Conservation (phyloP, 495 filamentous ascomycete species). For the Cetradonia linearis region DNA sequence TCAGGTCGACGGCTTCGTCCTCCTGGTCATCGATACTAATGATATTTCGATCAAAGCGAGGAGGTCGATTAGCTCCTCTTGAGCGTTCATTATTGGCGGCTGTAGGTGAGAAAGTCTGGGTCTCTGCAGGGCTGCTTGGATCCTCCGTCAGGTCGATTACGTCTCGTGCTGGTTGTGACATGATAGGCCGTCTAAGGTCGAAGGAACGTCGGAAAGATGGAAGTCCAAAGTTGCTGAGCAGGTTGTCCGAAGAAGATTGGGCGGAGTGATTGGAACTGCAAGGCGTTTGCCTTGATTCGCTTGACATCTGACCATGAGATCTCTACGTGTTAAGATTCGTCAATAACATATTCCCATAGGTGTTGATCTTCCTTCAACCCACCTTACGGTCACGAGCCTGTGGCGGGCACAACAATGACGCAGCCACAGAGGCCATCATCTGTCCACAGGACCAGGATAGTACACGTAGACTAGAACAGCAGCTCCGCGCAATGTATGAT, state of each 20-base stretch:
- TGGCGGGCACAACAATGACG: slow-evolving; percentile 21
- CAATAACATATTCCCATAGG: neutral
- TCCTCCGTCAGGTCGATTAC: slow-evolving; percentile 50
- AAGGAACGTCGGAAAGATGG: slow-evolving; percentile 30
- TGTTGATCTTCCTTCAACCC: slow-evolving; percentile 3
- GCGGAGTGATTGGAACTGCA: slow-evolving; percentile 18
- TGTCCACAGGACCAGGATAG: slow-evolving; percentile 2
- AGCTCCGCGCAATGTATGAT: neutral
- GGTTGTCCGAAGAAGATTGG: slow-evolving; percentile 17
- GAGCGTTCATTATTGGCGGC: neutral
- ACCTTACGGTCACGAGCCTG: slow-evolving; percentile 21
- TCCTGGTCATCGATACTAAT: slow-evolving; percentile 25
- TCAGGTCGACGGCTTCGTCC: slow-evolving; percentile 12
- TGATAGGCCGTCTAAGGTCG: slow-evolving; percentile 41
- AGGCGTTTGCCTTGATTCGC: slow-evolving; percentile 22
- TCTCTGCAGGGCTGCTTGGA: slow-evolving; percentile 32
- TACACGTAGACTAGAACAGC: neutral
- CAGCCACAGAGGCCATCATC: slow-evolving; percentile 18
- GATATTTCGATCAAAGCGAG: slow-evolving; percentile 22
- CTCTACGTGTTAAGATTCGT: slow-evolving; percentile 25
- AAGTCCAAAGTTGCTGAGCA: slow-evolving; percentile 20
- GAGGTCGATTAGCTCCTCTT: slow-evolving; percentile 20
- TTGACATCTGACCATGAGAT: slow-evolving; percentile 34
- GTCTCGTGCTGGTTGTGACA: slow-evolving; percentile 28
- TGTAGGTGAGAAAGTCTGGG: neutral